Conservation (phyloP, 768 basidiomycete species). For the Russula olivacea region DNA sequence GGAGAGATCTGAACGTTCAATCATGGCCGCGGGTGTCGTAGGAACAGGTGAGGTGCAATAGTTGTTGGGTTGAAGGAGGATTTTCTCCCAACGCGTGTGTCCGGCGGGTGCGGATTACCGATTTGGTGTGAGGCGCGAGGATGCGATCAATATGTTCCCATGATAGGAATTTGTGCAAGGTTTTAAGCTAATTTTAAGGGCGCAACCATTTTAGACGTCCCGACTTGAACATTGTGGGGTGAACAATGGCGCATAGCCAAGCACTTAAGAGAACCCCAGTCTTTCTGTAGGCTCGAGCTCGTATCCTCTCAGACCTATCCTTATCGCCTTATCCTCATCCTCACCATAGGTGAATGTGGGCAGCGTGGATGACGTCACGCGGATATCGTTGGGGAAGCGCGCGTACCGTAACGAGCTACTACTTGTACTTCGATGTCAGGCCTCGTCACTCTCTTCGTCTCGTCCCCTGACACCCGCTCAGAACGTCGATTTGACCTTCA, state of each 20-base stretch:
- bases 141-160: neutral
- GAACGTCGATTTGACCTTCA: slow-evolving; percentile 81
- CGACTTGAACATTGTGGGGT: too few species aligned
- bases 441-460: slow-evolving; percentile 65
- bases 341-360: neutral
- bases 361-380: slow-evolving; percentile 13
- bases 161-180: neutral
- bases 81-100: neutral
- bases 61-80: neutral
- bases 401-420: neutral
- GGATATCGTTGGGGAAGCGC: neutral
- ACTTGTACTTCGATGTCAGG: slow-evolving; percentile 33
- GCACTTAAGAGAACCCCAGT: neutral
- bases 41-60: neutral
- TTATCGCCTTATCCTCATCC: too few species aligned
- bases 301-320: neutral
- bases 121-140: neutral
- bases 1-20: slow-evolving; percentile 27
- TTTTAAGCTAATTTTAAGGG: neutral
- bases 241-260: too few species aligned
- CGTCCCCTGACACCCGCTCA: slow-evolving; percentile 84
- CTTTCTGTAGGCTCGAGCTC: neutral
- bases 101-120: neutral
- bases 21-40: neutral
- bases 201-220: neutral